Conservation (phyloP, 345 rosid genomes). For the Balakata baccata region DNA sequence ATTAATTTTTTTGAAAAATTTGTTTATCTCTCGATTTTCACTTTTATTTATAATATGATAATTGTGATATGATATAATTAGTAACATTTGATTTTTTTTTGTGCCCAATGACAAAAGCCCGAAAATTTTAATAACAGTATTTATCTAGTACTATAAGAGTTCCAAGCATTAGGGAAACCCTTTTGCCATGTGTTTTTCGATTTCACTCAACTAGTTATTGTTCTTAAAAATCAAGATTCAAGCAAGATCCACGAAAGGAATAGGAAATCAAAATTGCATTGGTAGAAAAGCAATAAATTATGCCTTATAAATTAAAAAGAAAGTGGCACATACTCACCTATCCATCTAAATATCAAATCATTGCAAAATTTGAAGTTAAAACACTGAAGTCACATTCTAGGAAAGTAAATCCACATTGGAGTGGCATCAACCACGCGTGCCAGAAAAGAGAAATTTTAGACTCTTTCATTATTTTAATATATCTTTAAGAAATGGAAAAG, state of each 20-base stretch:
- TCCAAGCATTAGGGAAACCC: constrained; percentile 9
- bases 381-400: background rate
- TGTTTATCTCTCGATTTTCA: too few species aligned
- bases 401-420: background rate
- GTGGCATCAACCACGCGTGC: constrained; percentile 25
- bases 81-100: too few species aligned
- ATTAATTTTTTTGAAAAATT: too few species aligned
- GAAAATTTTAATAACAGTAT: too few species aligned
- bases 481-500: background rate
- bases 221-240: background rate
- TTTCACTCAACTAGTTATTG: background rate
- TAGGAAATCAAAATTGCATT: background rate
- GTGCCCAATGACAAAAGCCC: too few species aligned
- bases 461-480: background rate
- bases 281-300: background rate
- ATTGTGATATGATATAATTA: too few species aligned
- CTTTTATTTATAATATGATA: too few species aligned
- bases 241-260: too few species aligned
- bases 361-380: constrained; percentile 7
- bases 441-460: constrained; percentile 3
- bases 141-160: background rate
- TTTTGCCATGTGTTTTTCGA: background rate
- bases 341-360: constrained; percentile 24
- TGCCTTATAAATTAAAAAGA: background rate
- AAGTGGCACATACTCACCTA: background rate